Percentiles rank a stretch among this genome's conserved stretches.
phyloP scores from a whole-genome alignment of 257 asterid species.

The Solanum sparsipilum region DNA sequence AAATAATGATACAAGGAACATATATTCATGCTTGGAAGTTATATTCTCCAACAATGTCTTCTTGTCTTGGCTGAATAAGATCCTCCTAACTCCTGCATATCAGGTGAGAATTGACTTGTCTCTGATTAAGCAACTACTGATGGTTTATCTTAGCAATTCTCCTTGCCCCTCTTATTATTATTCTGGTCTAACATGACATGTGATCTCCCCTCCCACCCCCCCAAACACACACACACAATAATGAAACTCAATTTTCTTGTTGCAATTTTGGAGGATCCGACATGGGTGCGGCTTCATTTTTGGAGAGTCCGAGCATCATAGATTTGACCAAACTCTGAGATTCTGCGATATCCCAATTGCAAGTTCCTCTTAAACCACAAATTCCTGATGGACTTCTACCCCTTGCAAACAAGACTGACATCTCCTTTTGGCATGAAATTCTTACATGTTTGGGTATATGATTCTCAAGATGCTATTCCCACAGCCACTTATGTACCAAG shows the following conservation, averaged over 20 bases:
- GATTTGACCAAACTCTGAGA: not conserved
- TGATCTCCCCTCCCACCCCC: not conserved
- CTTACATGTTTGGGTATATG: not conserved
- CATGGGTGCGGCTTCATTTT: not conserved
- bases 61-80: slow-evolving; percentile 81
- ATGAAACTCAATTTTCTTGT: not conserved
- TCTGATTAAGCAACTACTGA: not conserved
- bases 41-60: slow-evolving; percentile 70
- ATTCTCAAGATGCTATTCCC: not conserved
- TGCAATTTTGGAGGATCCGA: not conserved
- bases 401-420: not conserved
- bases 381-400: not conserved
- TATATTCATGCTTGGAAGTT: slow-evolving; percentile 62
- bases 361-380: not conserved
- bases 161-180: not conserved
- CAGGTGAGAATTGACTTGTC: slow-evolving; percentile 38
- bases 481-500: not conserved
- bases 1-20: slow-evolving; percentile 31
- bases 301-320: not conserved
- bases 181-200: not conserved
- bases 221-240: not conserved
- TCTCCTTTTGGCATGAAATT: not conserved
- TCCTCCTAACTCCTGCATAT: slow-evolving; percentile 82
- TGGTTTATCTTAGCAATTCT: not conserved
- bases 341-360: not conserved